A percentile compares a stretch with the other conserved stretches of the same genome.
Evolutionary conservation across 2,329 filamentous ascomycete genomes (phyloP).

Genomic region (Verticillium longisporum): DNA sequence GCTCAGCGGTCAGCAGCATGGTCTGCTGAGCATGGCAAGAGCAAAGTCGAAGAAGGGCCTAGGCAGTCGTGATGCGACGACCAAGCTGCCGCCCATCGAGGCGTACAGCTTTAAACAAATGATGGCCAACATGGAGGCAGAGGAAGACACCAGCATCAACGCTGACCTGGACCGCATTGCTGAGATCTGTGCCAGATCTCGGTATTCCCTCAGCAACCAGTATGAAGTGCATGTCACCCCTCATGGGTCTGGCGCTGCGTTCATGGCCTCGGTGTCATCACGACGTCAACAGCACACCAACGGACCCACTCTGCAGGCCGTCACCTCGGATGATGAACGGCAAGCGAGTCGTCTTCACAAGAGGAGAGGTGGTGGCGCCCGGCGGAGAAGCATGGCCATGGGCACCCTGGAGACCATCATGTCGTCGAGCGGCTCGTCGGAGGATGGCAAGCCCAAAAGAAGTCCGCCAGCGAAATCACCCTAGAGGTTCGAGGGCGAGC

Average conservation of each 20-base stretch:
- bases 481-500: slow-evolving; percentile 46
- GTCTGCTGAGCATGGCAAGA: slow-evolving; percentile 13
- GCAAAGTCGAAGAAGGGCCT: not conserved
- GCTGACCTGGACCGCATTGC: slow-evolving; percentile 58
- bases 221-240: slow-evolving; percentile 60
- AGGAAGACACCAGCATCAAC: slow-evolving; percentile 40
- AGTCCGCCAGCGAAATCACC: slow-evolving; percentile 48
- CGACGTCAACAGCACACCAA: slow-evolving; percentile 20
- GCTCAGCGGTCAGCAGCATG: not conserved
- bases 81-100: slow-evolving; percentile 53
- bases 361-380: slow-evolving; percentile 29
- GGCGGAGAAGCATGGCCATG: slow-evolving; percentile 48
- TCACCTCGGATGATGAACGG: slow-evolving; percentile 50
- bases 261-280: slow-evolving; percentile 26
- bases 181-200: slow-evolving; percentile 59
- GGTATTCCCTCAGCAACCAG: slow-evolving; percentile 60
- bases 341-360: slow-evolving; percentile 27
- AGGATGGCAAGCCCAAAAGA: slow-evolving; percentile 52
- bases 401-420: slow-evolving; percentile 61
- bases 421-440: slow-evolving; percentile 57
- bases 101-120: slow-evolving; percentile 61
- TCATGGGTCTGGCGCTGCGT: slow-evolving; percentile 49
- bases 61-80: slow-evolving; percentile 14
- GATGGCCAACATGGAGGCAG: slow-evolving; percentile 46
- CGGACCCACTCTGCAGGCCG: slow-evolving; percentile 51